Percentiles rank a stretch among this genome's conserved stretches.
Evolutionary conservation across 2,329 filamentous ascomycete species (phyloP).

Genomic region (Lachnellula hyalina): DNA sequence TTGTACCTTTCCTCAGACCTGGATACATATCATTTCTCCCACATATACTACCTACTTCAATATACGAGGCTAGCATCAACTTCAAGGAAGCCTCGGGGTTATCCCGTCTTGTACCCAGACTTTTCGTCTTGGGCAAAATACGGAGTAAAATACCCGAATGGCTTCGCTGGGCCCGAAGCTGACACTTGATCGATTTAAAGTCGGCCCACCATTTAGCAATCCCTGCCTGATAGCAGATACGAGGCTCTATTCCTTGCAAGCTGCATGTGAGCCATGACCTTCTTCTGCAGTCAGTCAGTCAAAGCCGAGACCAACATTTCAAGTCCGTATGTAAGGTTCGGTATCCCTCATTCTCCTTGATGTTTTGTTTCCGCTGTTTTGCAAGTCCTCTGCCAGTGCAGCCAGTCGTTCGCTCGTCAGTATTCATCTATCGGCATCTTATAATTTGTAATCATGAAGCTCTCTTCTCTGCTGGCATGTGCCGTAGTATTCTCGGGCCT

Average conservation of each 20-base stretch:
- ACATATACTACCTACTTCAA: too few species aligned
- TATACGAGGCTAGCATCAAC: too few species aligned
- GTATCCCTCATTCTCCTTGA: background rate
- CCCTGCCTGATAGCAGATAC: background rate
- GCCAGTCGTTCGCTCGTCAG: conserved; percentile 18
- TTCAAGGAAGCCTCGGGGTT: too few species aligned
- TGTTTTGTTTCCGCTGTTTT: conserved; percentile 1
- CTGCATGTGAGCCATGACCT: background rate
- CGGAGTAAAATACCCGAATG: too few species aligned
- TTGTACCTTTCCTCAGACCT: too few species aligned
- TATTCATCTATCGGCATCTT: conserved; percentile 4
- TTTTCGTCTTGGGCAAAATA: too few species aligned
- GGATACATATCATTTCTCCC: too few species aligned
- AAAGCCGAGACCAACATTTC: conserved; percentile 15
- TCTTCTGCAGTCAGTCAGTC: background rate
- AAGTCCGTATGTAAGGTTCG: conserved; percentile 8
- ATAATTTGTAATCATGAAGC: conserved; percentile 24
- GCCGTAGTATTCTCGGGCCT: conserved; percentile 13
- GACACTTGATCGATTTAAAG: background rate
- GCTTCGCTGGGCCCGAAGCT: too few species aligned
- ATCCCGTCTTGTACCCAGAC: too few species aligned
- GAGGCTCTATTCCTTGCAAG: background rate
- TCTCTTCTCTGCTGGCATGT: conserved; percentile 13
- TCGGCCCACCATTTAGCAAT: background rate
- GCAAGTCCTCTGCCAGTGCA: conserved; percentile 16